phyloP scores from a whole-genome alignment of 768 basidiomycete genomes.

The Tremella yokohamensis region DNA sequence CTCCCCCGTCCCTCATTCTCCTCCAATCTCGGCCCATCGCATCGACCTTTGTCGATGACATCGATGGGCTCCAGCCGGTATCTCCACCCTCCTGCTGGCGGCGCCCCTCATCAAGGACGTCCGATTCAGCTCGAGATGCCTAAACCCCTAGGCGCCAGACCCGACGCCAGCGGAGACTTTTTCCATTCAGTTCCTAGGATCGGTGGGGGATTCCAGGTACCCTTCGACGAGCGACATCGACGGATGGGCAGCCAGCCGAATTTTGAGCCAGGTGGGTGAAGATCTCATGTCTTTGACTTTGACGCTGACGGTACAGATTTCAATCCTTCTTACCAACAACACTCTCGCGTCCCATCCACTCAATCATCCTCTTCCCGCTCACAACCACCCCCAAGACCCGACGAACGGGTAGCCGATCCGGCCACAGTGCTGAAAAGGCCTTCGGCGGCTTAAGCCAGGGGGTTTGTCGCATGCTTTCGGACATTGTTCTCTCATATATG shows the following conservation, averaged over 20 bases:
- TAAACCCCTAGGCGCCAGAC: slow-evolving; percentile 22
- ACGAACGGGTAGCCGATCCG: background rate
- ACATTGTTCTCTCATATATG: too few species aligned
- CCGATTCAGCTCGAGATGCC: slow-evolving; percentile 37
- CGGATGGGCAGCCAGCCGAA: background rate
- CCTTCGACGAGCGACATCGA: slow-evolving; percentile 3
- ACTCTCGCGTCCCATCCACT: slow-evolving; percentile 1
- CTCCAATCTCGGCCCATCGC: slow-evolving; percentile 2
- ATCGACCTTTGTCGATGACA: slow-evolving; percentile 27
- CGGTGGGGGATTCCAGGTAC: background rate
- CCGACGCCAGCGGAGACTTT: slow-evolving; percentile 25
- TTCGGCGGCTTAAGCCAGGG: too few species aligned
- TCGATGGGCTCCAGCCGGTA: slow-evolving; percentile 23
- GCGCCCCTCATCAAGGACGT: slow-evolving; percentile 38
- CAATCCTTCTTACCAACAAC: background rate
- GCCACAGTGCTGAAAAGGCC: background rate
- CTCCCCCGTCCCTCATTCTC: slow-evolving; percentile 5
- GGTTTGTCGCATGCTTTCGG: too few species aligned
- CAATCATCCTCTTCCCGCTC: background rate
- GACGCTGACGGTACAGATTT: background rate
- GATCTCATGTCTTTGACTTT: background rate
- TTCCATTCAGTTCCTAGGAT: slow-evolving; percentile 9
- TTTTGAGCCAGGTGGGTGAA: background rate
- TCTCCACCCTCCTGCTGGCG: slow-evolving; percentile 26
- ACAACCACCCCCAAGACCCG: background rate